These are phyloP conservation scores for Salvia rosmarinus DNA, from an alignment of 257 asterid species.

Conservation along the genomic window DNA sequence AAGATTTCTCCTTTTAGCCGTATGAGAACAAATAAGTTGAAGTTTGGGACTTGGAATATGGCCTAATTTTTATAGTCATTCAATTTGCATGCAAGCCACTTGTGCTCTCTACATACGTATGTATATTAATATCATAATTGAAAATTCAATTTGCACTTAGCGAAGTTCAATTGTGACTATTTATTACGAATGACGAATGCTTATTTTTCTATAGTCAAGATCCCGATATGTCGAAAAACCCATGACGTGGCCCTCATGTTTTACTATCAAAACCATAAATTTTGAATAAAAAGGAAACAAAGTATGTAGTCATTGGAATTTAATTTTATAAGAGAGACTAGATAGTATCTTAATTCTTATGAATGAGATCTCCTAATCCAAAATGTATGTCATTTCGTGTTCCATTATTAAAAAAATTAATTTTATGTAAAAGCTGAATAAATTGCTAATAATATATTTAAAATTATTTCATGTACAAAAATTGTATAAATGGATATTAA, in stretches of 20 bases:
- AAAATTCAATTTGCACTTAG: background rate
- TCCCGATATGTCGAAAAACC: background rate
- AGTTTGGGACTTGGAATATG: background rate
- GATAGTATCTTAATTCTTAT: too few species aligned
- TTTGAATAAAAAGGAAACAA: background rate
- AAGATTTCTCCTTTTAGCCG: slow-evolving; percentile 9
- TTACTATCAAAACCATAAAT: background rate
- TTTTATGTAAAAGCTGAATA: too few species aligned
- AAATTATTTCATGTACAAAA: too few species aligned
- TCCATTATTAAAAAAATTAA: too few species aligned
- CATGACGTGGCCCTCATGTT: background rate
- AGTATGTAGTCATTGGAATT: too few species aligned
- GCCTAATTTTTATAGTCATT: background rate
- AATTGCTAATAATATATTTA: too few species aligned
- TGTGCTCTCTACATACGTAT: background rate
- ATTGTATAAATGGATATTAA: too few species aligned
- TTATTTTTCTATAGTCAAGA: background rate
- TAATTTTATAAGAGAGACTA: too few species aligned
- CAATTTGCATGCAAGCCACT: slow-evolving; percentile 14
- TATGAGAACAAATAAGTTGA: background rate
- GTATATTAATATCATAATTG: background rate
- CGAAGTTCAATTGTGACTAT: background rate
- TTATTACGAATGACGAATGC: background rate
- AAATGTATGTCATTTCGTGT: too few species aligned
- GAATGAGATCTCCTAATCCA: too few species aligned